These are phyloP conservation scores for Chaetomiaceae sp. DNA, from an alignment of 2,329 filamentous ascomycete genomes.

Conservation along the genomic window DNA sequence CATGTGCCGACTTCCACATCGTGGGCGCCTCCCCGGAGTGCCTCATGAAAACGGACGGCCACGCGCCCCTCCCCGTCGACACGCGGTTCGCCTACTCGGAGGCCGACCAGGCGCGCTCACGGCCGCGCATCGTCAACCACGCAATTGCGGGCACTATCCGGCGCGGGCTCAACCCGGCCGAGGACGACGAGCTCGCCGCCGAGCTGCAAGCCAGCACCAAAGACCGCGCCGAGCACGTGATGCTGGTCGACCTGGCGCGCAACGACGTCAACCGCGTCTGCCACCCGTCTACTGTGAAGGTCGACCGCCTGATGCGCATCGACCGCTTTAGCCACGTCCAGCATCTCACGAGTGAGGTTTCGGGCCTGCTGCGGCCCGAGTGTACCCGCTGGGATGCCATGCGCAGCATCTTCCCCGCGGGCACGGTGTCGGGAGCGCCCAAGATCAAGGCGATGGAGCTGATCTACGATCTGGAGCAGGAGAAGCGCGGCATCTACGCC, in stretches of 20 bases:
- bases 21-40: slow-evolving; percentile 93
- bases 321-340: slow-evolving; percentile 97
- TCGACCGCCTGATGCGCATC: slow-evolving; percentile 69
- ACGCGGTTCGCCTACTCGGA: slow-evolving; percentile 23
- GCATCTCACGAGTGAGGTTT: slow-evolving; percentile 94
- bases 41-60: slow-evolving; percentile 82
- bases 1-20: slow-evolving; percentile 89
- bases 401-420: slow-evolving; percentile 92
- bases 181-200: slow-evolving; percentile 74
- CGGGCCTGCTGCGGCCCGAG: slow-evolving; percentile 74
- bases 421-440: slow-evolving; percentile 90
- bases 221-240: slow-evolving; percentile 92
- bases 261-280: slow-evolving; percentile 34
- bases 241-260: slow-evolving; percentile 56
- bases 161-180: slow-evolving; percentile 72
- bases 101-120: slow-evolving; percentile 17
- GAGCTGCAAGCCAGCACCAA: slow-evolving; percentile 78
- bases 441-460: slow-evolving; percentile 97
- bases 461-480: slow-evolving; percentile 87
- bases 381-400: slow-evolving; percentile 95
- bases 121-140: slow-evolving; percentile 77
- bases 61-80: slow-evolving; percentile 35
- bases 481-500: slow-evolving; percentile 93
- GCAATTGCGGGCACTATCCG: slow-evolving; percentile 95
- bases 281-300: slow-evolving; percentile 44